phyloP scores from a whole-genome alignment of 1,284 basidiomycete species.

The Wolfiporia cocos region DNA sequence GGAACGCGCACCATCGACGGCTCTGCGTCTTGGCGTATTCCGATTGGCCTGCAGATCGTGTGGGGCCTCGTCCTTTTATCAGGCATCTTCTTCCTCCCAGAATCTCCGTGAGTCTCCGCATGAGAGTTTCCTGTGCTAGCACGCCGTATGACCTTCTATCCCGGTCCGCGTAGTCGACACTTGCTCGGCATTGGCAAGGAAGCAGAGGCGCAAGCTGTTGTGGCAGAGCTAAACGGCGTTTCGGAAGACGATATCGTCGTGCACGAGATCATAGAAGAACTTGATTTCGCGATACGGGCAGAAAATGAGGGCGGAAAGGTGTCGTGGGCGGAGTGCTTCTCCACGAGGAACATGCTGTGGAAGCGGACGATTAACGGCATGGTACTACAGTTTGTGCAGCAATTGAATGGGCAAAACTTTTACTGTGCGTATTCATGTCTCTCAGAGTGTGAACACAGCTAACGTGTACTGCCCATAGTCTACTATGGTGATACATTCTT shows the following conservation, averaged over 20 bases:
- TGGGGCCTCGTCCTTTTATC: slow-evolving; percentile 65
- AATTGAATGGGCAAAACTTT: slow-evolving; percentile 73
- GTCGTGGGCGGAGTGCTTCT: slow-evolving; percentile 77
- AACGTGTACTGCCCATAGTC: slow-evolving; percentile 32
- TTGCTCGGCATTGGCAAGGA: slow-evolving; percentile 48
- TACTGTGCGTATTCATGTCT: slow-evolving; percentile 42
- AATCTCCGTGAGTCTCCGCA: slow-evolving; percentile 58
- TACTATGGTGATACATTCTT: slow-evolving; percentile 85
- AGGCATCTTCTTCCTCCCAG: slow-evolving; percentile 72
- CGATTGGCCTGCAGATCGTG: slow-evolving; percentile 62
- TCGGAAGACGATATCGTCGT: slow-evolving; percentile 58
- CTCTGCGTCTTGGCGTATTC: slow-evolving; percentile 68
- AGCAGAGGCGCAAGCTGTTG: slow-evolving; percentile 52
- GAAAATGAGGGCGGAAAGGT: slow-evolving; percentile 78
- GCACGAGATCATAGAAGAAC: slow-evolving; percentile 59
- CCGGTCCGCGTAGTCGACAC: slow-evolving; percentile 44
- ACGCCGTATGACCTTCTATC: too few relatives aligned
- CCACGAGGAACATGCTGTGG: slow-evolving; percentile 60
- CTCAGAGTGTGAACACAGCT: neutral
- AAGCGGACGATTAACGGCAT: slow-evolving; percentile 70
- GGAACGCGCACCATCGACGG: slow-evolving; percentile 55
- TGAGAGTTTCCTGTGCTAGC: neutral
- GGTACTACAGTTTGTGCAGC: slow-evolving; percentile 81
- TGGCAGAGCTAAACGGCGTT: slow-evolving; percentile 63
- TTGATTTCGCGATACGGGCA: slow-evolving; percentile 58